These are phyloP conservation scores for Rhododendron ovatum DNA, from an alignment of 148 eudicot genomes.

Conservation along the genomic window DNA sequence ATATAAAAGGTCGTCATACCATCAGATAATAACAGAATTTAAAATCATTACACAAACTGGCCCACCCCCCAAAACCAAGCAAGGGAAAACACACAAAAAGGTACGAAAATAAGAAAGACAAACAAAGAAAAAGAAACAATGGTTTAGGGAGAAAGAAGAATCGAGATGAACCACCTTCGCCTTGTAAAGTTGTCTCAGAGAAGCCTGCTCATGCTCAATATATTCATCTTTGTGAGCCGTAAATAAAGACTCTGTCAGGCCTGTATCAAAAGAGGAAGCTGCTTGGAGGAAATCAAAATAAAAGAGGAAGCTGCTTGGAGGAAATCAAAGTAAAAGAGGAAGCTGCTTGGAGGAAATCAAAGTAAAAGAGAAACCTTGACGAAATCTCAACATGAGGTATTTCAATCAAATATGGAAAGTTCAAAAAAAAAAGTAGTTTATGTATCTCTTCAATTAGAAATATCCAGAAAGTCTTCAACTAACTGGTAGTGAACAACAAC, in stretches of 20 bases:
- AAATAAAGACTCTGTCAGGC: conserved; percentile 88
- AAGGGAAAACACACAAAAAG: not conserved
- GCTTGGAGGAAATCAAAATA: not conserved
- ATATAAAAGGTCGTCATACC: not conserved
- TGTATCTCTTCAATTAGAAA: not conserved
- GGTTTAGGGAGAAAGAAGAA: not conserved
- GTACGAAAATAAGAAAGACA: not conserved
- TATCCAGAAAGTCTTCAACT: not conserved
- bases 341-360: not conserved
- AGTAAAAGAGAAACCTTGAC: not conserved
- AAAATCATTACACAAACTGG: conserved; percentile 17
- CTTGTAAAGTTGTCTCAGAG: conserved; percentile 77
- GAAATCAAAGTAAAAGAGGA: not conserved
- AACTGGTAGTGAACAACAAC: not conserved
- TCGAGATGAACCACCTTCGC: conserved; percentile 79
- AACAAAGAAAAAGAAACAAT: conserved; percentile 2
- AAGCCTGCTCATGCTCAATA: conserved; percentile 90
- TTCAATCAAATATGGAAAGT: not conserved
- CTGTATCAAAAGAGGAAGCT: conserved; percentile 34
- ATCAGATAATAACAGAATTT: not conserved
- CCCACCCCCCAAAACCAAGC: conserved; percentile 19
- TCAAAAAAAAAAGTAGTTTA: not conserved
- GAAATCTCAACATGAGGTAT: not conserved
- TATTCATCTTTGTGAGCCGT: conserved; percentile 91
- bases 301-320: not conserved